A percentile compares a stretch with the other conserved stretches of the same genome.
Conservation (phyloP, 2,329 filamentous ascomycete genomes). For the Decorospora gaudefroyi region DNA sequence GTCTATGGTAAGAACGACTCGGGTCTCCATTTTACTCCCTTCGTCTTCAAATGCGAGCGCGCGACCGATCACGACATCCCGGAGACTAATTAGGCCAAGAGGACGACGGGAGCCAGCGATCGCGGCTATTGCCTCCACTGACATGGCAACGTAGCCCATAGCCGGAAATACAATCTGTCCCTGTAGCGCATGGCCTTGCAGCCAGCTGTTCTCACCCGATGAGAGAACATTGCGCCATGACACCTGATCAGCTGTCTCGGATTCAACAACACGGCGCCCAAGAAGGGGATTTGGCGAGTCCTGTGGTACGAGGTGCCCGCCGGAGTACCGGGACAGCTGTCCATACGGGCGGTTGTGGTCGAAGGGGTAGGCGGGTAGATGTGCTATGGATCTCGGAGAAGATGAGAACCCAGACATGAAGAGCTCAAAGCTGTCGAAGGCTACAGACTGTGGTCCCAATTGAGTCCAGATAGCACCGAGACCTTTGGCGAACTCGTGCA, state of each 20-base stretch:
- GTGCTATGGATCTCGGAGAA: constrained; percentile 1
- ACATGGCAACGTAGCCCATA: constrained; percentile 53
- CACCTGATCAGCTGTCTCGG: constrained; percentile 1
- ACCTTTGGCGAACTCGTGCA: constrained; percentile 23
- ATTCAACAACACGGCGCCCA: neutral
- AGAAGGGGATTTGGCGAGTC: constrained; percentile 7
- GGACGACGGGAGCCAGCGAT: constrained; percentile 2
- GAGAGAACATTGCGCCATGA: constrained; percentile 23
- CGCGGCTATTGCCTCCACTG: constrained; percentile 17
- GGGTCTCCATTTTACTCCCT: constrained; percentile 5
- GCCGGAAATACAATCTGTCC: constrained; percentile 52
- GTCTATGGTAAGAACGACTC: constrained; percentile 11
- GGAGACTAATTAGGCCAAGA: constrained; percentile 15
- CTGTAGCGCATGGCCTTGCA: constrained; percentile 22
- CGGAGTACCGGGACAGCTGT: constrained; percentile 11
- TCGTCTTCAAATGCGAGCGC: constrained; percentile 19
- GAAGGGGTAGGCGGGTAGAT: constrained; percentile 37
- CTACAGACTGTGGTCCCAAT: constrained; percentile 16
- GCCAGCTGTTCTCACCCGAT: constrained; percentile 15
- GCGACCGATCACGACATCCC: constrained; percentile 18
- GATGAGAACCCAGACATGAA: constrained; percentile 2
- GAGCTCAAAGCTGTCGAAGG: constrained; percentile 23
- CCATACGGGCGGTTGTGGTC: constrained; percentile 32
- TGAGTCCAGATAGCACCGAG: constrained; percentile 22
- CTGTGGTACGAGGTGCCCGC: neutral